Evolutionary conservation across 2,329 filamentous ascomycete species (phyloP), one percentile per base, ranked within the genome.

Genomic region (Pseudogymnoascus sp.): DNA sequence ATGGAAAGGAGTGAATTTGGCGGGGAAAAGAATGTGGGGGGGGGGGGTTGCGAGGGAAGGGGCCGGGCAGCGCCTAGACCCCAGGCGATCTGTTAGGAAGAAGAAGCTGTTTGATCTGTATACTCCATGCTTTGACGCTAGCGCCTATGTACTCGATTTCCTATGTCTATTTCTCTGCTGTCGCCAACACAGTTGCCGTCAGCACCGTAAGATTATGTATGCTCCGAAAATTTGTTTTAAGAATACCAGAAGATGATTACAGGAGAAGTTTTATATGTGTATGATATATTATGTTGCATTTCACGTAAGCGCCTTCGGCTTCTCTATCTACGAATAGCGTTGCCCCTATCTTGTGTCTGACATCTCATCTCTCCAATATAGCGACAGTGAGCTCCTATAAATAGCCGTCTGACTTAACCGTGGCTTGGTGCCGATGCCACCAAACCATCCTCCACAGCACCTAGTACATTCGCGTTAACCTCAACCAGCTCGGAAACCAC

Each of bases 71-170:
- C 23, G 45, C 48, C 25, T 10, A 31, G 25, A 28, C 25, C 48
- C 48, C 23, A 31, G 25, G 48, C 48, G 25, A 54, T 19, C n/a
- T n/a, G 23, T 31, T 54, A n/a, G 48, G n/a, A n/a, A 31, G 25
- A n/a, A n/a, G n/a, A 51, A 54, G 51, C 6, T 57, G 51, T 57
- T 57, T 34, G n/a, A 57, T 34, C 28, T 34, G 51, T 57, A 57
- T 57, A 57, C 51, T 57, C 28, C 28, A 57, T 34, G 48, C 19
- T 5, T 57, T 57, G 28, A 31, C n/a, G n/a, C 25, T 31, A 57
- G 48, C 48, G 48, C n/a, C 48, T 57, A 31, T 57, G 25, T 57
- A 34, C 14, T 57, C 48, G n/a, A 57, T 57, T 57, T 57, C n/a
- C 48, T 57, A 57, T 57, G 48, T 57, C 25, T 28, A 11, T 19